Evolutionary conservation across 495 filamentous ascomycete species (phyloP), one percentile per base, ranked within the genome.

Genomic region (Acidomyces sp.): DNA sequence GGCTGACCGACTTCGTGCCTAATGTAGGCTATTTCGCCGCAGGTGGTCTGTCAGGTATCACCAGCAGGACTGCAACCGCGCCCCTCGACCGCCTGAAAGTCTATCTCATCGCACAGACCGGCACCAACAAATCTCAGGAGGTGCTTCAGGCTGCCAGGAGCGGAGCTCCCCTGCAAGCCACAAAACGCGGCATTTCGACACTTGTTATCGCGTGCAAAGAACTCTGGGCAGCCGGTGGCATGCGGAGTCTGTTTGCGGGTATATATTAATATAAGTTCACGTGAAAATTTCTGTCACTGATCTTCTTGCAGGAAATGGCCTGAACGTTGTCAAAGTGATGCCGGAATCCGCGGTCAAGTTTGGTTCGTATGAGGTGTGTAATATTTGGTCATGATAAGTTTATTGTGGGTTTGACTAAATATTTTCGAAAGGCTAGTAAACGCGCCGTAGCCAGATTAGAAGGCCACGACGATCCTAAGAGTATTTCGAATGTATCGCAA

Each of bases 311-410:
- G 90, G 90, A 21, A 97, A 97, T 55, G 90, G 90, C 6, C 69
- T 97, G 43, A 97, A 97, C 54, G 88, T 96, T 7, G 54, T 95
- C 49, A 97, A 97, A 61, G 85, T 97, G 34, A 88, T 96, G 79
- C 90, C 90, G 5, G 90, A 97, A 60, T 94, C 88, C 4, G 90
- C 90, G 24, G 93, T 97, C 52, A 90, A 80, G 46, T 97, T 97
- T 61, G 90, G 90, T 37, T 88, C 85, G 5, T 97, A 95, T 52
- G 90, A 83, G 66, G 77, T 79, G 57, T 43, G 58, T 50, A 44
- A 29, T 27, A 29, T 29, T 9, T 29, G 7, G 15, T 21, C 1
- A 16, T 28, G 25, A 39, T 11, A 2, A 22, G 3, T 6, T 10
- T 15, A 15, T 22, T 5, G 6, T 22, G 17, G 3, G 4, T 13